Evolutionary conservation across 305 asterid species (phyloP).

Genomic region (Fraxinus sp.): DNA sequence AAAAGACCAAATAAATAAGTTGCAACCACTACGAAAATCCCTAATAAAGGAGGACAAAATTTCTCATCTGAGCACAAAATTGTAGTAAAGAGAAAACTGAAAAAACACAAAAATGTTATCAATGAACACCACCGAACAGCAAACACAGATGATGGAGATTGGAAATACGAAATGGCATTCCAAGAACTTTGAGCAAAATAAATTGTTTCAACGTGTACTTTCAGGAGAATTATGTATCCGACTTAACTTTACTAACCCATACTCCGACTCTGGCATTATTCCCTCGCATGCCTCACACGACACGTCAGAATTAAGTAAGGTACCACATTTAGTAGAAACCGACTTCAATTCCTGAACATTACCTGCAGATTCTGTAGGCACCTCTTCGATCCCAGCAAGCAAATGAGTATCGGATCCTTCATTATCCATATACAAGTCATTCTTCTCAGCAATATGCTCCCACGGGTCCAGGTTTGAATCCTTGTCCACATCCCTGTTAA

Average conservation of each 20-base stretch:
- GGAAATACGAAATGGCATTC: constrained; percentile 40
- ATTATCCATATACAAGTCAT: constrained; percentile 25
- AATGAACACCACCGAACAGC: constrained; percentile 37
- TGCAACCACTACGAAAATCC: not conserved
- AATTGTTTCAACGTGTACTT: constrained; percentile 96
- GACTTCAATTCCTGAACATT: constrained; percentile 16
- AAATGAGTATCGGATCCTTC: constrained; percentile 34
- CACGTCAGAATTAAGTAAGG: constrained; percentile 47
- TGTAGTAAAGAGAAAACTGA: constrained; percentile 16
- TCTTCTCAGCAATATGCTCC: constrained; percentile 24
- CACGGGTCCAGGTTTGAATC: constrained; percentile 17
- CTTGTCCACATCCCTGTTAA: constrained; percentile 25
- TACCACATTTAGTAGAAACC: constrained; percentile 31
- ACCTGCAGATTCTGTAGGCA: constrained; percentile 17
- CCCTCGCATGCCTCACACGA: constrained; percentile 69
- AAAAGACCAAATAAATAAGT: not conserved
- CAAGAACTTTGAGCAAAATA: constrained; percentile 46
- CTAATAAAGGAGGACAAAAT: constrained; percentile 2
- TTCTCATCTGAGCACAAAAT: constrained; percentile 24
- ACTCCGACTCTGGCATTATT: constrained; percentile 60
- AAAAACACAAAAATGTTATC: constrained; percentile 45
- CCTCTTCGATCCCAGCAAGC: constrained; percentile 28
- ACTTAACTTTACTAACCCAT: constrained; percentile 72
- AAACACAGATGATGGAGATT: constrained; percentile 35
- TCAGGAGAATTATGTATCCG: constrained; percentile 99